These are phyloP conservation scores for Solanum chaucha DNA, from an alignment of 257 asterid genomes.

Conservation along the genomic window DNA sequence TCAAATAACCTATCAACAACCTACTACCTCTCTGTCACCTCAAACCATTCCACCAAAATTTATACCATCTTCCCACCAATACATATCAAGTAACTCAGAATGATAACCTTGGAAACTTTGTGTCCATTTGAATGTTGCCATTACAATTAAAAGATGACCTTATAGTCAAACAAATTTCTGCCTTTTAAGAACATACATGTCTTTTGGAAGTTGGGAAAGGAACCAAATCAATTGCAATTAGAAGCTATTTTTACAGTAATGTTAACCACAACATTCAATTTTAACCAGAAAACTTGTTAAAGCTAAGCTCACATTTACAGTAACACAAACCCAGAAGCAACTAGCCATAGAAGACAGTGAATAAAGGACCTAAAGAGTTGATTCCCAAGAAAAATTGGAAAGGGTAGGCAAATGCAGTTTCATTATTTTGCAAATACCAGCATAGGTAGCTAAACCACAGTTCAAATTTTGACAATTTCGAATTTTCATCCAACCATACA, in stretches of 20 bases:
- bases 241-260: not conserved
- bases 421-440: not conserved
- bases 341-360: not conserved
- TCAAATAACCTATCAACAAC: too few relatives aligned
- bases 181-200: too few relatives aligned
- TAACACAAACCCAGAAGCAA: not conserved
- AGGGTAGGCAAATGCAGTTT: not conserved
- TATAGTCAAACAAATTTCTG: not conserved
- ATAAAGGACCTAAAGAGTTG: not conserved
- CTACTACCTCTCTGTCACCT: not conserved
- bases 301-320: not conserved
- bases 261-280: not conserved
- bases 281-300: not conserved
- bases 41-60: too few relatives aligned
- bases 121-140: not conserved
- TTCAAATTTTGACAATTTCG: not conserved
- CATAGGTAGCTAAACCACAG: not conserved
- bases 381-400: not conserved
- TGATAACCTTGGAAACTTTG: too few relatives aligned
- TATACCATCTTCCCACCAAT: too few relatives aligned
- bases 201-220: not conserved
- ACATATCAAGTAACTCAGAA: too few relatives aligned
- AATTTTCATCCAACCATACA: not conserved
- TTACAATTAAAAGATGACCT: not conserved
- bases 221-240: not conserved